Conservation (phyloP, 179 eudicot species). For the Camellia oleifera region DNA sequence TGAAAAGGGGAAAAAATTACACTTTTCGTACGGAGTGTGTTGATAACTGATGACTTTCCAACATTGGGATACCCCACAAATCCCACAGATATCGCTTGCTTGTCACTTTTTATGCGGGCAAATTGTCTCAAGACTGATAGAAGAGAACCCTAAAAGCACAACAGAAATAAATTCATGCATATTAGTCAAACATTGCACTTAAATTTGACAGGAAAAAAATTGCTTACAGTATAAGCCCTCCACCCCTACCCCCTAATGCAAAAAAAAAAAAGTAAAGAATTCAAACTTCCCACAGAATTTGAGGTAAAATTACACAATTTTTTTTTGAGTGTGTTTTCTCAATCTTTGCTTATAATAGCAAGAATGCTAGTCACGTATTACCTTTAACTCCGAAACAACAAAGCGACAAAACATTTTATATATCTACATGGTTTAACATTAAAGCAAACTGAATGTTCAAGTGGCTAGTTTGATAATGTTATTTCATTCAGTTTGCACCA, state of each 20-base stretch:
- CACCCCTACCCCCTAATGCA: neutral
- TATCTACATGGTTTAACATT: neutral
- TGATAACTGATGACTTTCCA: conserved; percentile 97
- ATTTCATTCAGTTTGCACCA: neutral
- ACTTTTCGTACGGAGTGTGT: conserved; percentile 92
- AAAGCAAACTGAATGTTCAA: neutral
- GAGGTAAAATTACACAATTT: neutral
- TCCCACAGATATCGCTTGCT: conserved; percentile 97
- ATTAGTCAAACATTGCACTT: neutral
- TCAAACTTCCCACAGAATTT: neutral
- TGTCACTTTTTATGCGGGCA: conserved; percentile 86
- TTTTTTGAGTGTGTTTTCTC: neutral
- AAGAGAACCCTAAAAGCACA: conserved; percentile 75
- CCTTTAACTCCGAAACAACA: neutral
- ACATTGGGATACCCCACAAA: conserved; percentile 98
- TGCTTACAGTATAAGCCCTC: neutral
- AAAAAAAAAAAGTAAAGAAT: neutral
- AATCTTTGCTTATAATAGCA: neutral
- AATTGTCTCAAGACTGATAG: conserved; percentile 91
- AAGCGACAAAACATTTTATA: neutral
- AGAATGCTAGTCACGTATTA: neutral
- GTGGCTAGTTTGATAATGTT: neutral
- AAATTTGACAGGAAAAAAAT: neutral
- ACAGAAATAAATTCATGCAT: conserved; percentile 12
- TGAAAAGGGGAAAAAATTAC: conserved; percentile 35